These are phyloP conservation scores for Fomes fomentarius DNA, from an alignment of 1,284 basidiomycete species.

Conservation along the genomic window DNA sequence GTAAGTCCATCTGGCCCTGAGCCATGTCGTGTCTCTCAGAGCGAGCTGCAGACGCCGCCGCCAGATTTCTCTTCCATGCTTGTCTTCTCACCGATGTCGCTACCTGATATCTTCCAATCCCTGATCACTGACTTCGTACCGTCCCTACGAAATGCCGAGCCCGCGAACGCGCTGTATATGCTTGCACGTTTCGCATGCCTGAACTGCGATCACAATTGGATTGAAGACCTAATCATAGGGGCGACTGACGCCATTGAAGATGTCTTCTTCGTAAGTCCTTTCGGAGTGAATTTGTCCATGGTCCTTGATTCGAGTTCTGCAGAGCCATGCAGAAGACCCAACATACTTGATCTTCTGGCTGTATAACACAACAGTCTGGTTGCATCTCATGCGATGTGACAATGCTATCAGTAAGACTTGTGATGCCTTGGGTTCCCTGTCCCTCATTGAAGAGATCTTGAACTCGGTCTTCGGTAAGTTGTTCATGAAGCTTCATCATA, in stretches of 20 bases:
- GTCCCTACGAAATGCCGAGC: slow-evolving; percentile 71
- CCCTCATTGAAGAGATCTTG: slow-evolving; percentile 84
- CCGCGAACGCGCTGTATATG: slow-evolving; percentile 83
- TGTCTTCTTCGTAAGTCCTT: slow-evolving; percentile 79
- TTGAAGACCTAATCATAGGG: slow-evolving; percentile 90
- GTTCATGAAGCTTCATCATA: background rate
- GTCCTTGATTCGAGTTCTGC: slow-evolving; percentile 10
- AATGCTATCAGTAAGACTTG: slow-evolving; percentile 74
- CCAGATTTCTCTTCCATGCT: slow-evolving; percentile 84
- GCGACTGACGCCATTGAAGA: slow-evolving; percentile 93
- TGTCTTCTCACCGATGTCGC: slow-evolving; percentile 81
- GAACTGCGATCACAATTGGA: slow-evolving; percentile 84
- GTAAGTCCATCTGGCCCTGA: slow-evolving; percentile 43
- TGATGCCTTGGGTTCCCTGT: slow-evolving; percentile 79
- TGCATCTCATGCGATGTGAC: slow-evolving; percentile 91
- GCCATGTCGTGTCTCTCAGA: slow-evolving; percentile 20
- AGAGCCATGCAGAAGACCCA: slow-evolving; percentile 86
- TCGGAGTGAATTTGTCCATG: background rate
- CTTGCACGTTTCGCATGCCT: slow-evolving; percentile 87
- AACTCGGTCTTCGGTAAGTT: slow-evolving; percentile 89
- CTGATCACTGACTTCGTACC: slow-evolving; percentile 76
- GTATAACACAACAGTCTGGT: slow-evolving; percentile 87
- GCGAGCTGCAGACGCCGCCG: slow-evolving; percentile 60
- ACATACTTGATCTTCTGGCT: slow-evolving; percentile 93
- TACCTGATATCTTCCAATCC: slow-evolving; percentile 81